A percentile compares a stretch with the other conserved stretches of the same genome.
Conservation (phyloP, 805 yeast species). For the Sugiyamaella mastotermitis region DNA sequence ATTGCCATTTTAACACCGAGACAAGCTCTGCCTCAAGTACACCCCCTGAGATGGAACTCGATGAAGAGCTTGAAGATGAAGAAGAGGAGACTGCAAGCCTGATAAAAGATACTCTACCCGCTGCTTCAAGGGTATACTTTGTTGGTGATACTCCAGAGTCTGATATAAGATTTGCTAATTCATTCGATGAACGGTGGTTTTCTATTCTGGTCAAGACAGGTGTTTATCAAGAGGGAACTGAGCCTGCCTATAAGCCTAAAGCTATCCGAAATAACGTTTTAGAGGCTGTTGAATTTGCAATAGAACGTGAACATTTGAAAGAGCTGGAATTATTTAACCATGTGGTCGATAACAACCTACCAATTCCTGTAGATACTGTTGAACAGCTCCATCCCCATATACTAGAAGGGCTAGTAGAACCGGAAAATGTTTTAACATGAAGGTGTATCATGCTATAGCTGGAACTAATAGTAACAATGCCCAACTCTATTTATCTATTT, state of each 20-base stretch:
- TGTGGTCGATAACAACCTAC: constrained; percentile 23
- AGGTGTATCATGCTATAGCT: no score
- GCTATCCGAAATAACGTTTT: constrained; percentile 45
- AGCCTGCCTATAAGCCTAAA: constrained; percentile 42
- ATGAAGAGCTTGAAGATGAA: constrained; percentile 30
- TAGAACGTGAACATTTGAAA: constrained; percentile 48
- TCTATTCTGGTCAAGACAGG: constrained; percentile 83
- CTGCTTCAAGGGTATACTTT: constrained; percentile 56
- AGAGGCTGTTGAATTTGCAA: constrained; percentile 40
- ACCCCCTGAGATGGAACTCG: constrained; percentile 25
- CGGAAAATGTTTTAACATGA: no score
- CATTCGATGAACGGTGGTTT: constrained; percentile 80
- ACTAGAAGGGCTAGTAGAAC: constrained; percentile 5
- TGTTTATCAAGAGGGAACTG: constrained; percentile 60
- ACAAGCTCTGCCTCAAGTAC: constrained; percentile 19
- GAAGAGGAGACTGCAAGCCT: constrained; percentile 40
- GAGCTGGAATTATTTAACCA: constrained; percentile 72
- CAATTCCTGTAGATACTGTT: constrained; percentile 10
- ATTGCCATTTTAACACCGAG: constrained; percentile 47
- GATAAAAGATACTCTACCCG: constrained; percentile 27
- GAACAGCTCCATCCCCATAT: constrained; percentile 13
- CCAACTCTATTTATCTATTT: no score
- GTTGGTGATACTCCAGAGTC: constrained; percentile 95
- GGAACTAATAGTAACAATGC: no score
- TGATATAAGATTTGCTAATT: constrained; percentile 85